Evolutionary conservation across 2,329 filamentous ascomycete genomes (phyloP).

Genomic region (Rutstroemia sp.): DNA sequence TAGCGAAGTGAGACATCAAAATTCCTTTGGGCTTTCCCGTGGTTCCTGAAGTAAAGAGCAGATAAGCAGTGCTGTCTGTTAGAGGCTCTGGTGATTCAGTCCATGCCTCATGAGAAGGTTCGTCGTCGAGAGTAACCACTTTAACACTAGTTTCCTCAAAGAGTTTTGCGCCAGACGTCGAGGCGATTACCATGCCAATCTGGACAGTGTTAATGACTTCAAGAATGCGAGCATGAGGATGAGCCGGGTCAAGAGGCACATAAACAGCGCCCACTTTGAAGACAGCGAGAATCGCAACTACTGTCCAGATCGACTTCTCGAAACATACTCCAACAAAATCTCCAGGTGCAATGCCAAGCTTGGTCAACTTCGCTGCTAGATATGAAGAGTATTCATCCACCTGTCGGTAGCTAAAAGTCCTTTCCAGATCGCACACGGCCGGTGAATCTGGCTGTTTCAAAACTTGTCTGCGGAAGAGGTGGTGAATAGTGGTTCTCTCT

Average conservation of each 20-base stretch:
- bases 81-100: no score
- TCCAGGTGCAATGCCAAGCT: slow-evolving; percentile 12
- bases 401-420: slow-evolving; percentile 18
- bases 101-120: no score
- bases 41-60: slow-evolving; percentile 20
- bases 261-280: slow-evolving; percentile 27
- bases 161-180: no score
- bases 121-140: no score
- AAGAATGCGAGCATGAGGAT: slow-evolving; percentile 21
- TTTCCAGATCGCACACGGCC: slow-evolving; percentile 23
- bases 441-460: slow-evolving; percentile 13
- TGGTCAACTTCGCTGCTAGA: slow-evolving; percentile 17
- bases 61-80: not conserved
- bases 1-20: not conserved
- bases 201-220: no score
- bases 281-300: slow-evolving; percentile 26
- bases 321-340: slow-evolving; percentile 25
- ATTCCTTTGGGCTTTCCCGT: slow-evolving; percentile 21
- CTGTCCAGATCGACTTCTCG: slow-evolving; percentile 26
- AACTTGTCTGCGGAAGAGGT: slow-evolving; percentile 15
- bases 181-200: no score
- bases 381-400: slow-evolving; percentile 18
- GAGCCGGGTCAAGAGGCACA: slow-evolving; percentile 27
- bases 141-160: no score
- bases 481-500: slow-evolving; percentile 26